Evolutionary conservation across 176 grass and related monocot genomes (phyloP), one percentile per base, ranked within the genome.

Genomic region (Paspalum vaginatum): DNA sequence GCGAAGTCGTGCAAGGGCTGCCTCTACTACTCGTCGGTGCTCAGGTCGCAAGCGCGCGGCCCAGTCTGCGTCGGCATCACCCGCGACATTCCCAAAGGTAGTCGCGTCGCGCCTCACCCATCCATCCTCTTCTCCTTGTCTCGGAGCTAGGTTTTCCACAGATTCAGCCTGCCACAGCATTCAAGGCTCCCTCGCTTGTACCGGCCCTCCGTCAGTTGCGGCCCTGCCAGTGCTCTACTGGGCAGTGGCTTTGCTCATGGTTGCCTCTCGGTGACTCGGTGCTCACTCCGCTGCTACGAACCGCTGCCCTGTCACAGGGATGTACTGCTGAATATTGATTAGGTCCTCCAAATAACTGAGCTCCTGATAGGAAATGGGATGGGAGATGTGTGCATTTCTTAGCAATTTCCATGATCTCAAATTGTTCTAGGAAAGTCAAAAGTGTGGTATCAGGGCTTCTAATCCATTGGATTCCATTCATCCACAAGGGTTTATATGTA

Each of bases 1-100:
- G 91, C 85, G 70, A 88, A 72, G 74, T 92, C 94, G 1, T 97
- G 91, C 78, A 97, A 94, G 80, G 94, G 94, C n/a, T 92, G 87
- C 56, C 94, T 97, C 59, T 97, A 78, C 81, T 97, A 92, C 80
- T 94, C 94, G 56, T 94, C 91, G 17, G 70, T 85, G 53, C 91
- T 97, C 80, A 77, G 89, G 79, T 90, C 91, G 12, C 79, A 79
- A 21, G 60, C 21, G 5, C 75, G 85, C 52, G 87, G 89, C 14
- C 94, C 94, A 48, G 65, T 94, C 66, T 97, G 94, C 87, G 78
- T 88, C 74, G 94, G 94, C 65, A 22, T 97, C 85, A 75, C 87
- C 80, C 83, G 94, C 76, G 50, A 64, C 70, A 75, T 92, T 73
- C 91, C 85, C 24, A 56, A 85, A 87, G 94, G 94, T 70, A 62